A percentile compares a stretch with the other conserved stretches of the same genome.
Conservation (phyloP, 805 yeast species). For the Candida germanica region DNA sequence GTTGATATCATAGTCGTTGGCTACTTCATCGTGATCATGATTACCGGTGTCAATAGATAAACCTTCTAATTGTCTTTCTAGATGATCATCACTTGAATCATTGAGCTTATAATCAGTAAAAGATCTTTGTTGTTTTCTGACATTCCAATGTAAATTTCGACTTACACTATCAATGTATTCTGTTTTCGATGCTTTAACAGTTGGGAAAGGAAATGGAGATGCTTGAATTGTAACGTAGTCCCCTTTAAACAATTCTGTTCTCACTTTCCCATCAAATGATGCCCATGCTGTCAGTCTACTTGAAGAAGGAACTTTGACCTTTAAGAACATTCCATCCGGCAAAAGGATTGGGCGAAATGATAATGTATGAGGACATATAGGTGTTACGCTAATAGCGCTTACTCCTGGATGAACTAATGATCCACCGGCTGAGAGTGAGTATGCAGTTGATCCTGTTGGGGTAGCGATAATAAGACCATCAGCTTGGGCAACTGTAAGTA, state of each 20-base stretch:
- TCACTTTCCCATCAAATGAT: conserved; percentile 87
- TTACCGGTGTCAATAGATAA: conserved; percentile 1
- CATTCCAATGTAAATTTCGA: conserved; percentile 90
- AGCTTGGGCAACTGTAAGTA: conserved; percentile 87
- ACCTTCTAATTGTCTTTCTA: conserved; percentile 11
- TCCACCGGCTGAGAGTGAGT: conserved; percentile 93
- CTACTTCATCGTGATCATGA: conserved; percentile 7
- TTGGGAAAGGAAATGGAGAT: conserved; percentile 90
- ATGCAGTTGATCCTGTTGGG: conserved; percentile 96
- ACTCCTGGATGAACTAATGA: conserved; percentile 92
- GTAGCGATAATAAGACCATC: conserved; percentile 92
- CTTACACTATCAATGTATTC: conserved; percentile 84
- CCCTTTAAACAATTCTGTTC: conserved; percentile 79
- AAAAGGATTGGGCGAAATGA: conserved; percentile 88
- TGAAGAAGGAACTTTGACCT: conserved; percentile 71
- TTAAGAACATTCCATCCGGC: conserved; percentile 88
- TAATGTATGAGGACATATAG: conserved; percentile 93
- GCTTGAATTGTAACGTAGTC: conserved; percentile 85
- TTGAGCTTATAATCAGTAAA: conserved; percentile 32
- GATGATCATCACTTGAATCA: conserved; percentile 12
- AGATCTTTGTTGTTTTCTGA: conserved; percentile 82
- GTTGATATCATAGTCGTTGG: conserved; percentile 35
- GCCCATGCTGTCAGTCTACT: conserved; percentile 95
- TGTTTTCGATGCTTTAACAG: conserved; percentile 69
- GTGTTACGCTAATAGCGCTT: conserved; percentile 88